Evolutionary conservation across 78 protist species (phyloP).

Genomic region (Chrysochromulina tobinii): DNA sequence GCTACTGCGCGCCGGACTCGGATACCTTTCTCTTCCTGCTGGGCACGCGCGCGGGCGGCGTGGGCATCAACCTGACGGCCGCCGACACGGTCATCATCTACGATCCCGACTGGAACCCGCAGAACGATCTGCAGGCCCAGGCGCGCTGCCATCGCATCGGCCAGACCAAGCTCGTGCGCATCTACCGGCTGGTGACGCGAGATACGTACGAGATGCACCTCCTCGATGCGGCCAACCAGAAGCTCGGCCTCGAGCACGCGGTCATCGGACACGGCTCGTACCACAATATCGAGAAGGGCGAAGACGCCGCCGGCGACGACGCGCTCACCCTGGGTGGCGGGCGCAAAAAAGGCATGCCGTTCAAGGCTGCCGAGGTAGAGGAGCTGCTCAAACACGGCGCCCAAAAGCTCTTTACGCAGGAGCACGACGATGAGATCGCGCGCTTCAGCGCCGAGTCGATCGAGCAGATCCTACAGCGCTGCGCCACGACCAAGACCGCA

Average conservation of each 20-base stretch:
- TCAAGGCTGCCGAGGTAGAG: constrained; percentile 54
- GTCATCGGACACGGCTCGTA: constrained; percentile 52
- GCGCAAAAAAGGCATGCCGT: too few species aligned
- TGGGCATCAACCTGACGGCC: constrained; percentile 94
- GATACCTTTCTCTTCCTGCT: constrained; percentile 79
- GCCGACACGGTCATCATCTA: constrained; percentile 94
- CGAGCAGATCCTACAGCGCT: constrained; percentile 61
- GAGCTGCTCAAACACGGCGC: constrained; percentile 72
- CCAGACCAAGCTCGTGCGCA: constrained; percentile 86
- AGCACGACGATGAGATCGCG: constrained; percentile 10
- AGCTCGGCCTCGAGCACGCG: constrained; percentile 83
- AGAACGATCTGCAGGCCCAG: constrained; percentile 90
- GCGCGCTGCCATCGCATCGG: constrained; percentile 84
- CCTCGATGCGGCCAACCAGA: constrained; percentile 76
- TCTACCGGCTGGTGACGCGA: constrained; percentile 86
- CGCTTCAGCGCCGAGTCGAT: constrained; percentile 74
- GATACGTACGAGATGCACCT: constrained; percentile 82
- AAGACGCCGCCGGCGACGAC: background rate
- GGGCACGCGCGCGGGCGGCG: constrained; percentile 98
- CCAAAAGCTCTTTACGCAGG: constrained; percentile 21
- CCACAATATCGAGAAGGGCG: background rate
- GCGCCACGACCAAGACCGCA: background rate
- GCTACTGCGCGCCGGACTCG: constrained; percentile 50
- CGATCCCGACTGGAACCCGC: constrained; percentile 90
- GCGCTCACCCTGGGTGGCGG: too few species aligned